These are phyloP conservation scores for Solanum sparsipilum DNA, from an alignment of 257 asterid species.

Conservation along the genomic window DNA sequence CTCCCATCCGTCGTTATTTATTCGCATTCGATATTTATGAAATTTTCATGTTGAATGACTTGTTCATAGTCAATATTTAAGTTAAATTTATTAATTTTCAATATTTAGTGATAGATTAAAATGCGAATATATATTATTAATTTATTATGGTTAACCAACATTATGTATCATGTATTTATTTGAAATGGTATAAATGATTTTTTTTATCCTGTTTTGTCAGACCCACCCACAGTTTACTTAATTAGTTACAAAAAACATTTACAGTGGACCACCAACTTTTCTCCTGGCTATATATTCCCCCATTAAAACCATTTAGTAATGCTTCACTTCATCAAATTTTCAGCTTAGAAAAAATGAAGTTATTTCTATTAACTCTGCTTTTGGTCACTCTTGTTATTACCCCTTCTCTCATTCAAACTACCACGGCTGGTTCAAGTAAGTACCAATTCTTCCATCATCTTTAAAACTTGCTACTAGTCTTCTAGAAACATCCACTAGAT, in stretches of 20 bases:
- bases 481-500: no score
- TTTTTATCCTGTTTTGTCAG: not conserved
- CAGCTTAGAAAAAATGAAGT: conserved; percentile 18
- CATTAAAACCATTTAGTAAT: not conserved
- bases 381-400: conserved; percentile 25
- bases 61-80: no score
- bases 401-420: conserved; percentile 23
- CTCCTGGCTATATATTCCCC: not conserved
- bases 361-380: conserved; percentile 6
- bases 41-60: not conserved
- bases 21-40: not conserved
- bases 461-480: not conserved
- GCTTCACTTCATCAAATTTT: not conserved
- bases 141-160: not conserved
- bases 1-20: not conserved
- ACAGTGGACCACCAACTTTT: not conserved
- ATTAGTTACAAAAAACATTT: not conserved
- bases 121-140: not conserved
- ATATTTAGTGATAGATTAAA: not conserved
- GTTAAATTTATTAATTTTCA: no score
- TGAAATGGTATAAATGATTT: not conserved
- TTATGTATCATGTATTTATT: not conserved
- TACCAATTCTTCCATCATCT: not conserved
- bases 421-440: conserved; percentile 33
- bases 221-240: not conserved